A percentile compares a stretch with the other conserved stretches of the same genome.
phyloP scores from a whole-genome alignment of 306 rosid genomes.

The Mimosa pudica region DNA sequence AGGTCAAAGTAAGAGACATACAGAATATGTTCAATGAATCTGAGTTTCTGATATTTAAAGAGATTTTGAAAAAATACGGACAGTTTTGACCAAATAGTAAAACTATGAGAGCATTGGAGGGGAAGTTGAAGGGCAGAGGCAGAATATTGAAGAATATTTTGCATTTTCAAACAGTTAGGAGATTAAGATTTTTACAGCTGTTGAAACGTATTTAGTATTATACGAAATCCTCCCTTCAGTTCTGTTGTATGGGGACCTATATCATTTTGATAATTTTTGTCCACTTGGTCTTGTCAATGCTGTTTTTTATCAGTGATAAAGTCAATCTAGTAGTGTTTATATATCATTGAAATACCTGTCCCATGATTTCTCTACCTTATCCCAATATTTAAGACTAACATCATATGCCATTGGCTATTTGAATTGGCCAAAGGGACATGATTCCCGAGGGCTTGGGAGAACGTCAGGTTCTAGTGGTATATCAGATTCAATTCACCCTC shows the following conservation, averaged over 20 bases:
- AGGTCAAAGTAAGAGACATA: neutral
- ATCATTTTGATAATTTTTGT: neutral
- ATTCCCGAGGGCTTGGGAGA: conserved; percentile 69
- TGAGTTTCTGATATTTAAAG: neutral
- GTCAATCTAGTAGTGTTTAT: neutral
- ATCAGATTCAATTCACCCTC: conserved; percentile 57
- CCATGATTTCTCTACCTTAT: conserved; percentile 18
- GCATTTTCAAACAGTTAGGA: conserved; percentile 3
- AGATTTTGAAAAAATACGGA: too few relatives aligned
- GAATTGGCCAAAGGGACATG: conserved; percentile 65
- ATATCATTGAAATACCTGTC: conserved; percentile 15
- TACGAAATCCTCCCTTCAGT: neutral
- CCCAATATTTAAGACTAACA: conserved; percentile 16
- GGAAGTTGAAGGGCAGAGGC: neutral
- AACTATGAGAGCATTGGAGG: neutral
- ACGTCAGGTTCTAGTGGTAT: conserved; percentile 54
- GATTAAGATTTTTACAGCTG: conserved; percentile 2
- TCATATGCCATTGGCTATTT: conserved; percentile 38
- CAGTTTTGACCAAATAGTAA: neutral
- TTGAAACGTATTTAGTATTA: neutral
- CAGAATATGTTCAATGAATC: neutral
- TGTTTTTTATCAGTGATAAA: neutral
- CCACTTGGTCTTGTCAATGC: neutral
- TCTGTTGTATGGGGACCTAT: neutral
- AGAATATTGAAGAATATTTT: neutral